Conservation (phyloP, 202 grass and related monocot genomes). For the Digitaria exilis region DNA sequence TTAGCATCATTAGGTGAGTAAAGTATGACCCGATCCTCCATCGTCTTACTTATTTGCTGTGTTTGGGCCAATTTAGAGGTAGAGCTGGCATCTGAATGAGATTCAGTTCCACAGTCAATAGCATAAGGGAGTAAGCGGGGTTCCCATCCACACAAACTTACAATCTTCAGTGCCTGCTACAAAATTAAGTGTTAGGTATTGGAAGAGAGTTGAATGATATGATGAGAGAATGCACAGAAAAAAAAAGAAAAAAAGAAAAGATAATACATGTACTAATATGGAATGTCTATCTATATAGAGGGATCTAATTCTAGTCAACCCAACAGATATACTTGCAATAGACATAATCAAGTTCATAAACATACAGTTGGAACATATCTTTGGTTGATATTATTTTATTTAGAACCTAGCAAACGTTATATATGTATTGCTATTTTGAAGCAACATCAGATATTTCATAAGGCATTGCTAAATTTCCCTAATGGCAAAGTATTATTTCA, state of each 20-base stretch:
- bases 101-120: slow-evolving; percentile 71
- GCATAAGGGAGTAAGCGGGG: slow-evolving; percentile 81
- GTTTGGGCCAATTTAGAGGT: slow-evolving; percentile 46
- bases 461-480: neutral
- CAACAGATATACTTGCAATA: slow-evolving; percentile 29
- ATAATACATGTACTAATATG: slow-evolving; percentile 17
- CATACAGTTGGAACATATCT: neutral
- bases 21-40: slow-evolving; percentile 54
- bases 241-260: slow-evolving; percentile 21
- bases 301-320: slow-evolving; percentile 3
- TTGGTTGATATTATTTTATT: slow-evolving; percentile 25
- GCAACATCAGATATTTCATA: slow-evolving; percentile 39
- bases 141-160: slow-evolving; percentile 93
- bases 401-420: neutral
- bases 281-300: slow-evolving; percentile 7
- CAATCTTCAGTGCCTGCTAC: slow-evolving; percentile 79
- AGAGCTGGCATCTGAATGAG: slow-evolving; percentile 46
- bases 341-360: slow-evolving; percentile 27
- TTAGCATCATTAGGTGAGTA: slow-evolving; percentile 53
- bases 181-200: slow-evolving; percentile 36
- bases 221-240: neutral
- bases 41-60: slow-evolving; percentile 39
- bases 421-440: neutral
- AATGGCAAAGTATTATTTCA: slow-evolving; percentile 11
- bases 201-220: slow-evolving; percentile 17